Conservation (phyloP, 371 early-diverging fungal species). For the Syncephalastrum sp. region DNA sequence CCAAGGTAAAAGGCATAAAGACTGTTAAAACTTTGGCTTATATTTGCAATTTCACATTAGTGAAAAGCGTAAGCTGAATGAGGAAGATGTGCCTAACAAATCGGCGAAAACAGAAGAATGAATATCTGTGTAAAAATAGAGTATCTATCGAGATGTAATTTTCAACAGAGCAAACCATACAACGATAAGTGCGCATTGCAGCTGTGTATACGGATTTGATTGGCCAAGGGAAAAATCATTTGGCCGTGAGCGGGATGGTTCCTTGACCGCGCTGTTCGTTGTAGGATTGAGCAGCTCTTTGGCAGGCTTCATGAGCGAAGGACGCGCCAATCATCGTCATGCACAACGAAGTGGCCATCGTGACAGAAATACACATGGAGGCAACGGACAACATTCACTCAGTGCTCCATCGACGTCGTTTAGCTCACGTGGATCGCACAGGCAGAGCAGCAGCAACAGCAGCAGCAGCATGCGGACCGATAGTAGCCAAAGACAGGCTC, state of each 20-base stretch:
- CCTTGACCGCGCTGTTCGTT: conserved; percentile 15
- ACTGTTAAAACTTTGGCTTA: background rate
- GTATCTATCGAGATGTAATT: background rate
- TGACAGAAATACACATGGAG: conserved; percentile 3
- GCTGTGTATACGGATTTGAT: too few relatives aligned
- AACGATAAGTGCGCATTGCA: too few relatives aligned
- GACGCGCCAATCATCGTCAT: conserved; percentile 2
- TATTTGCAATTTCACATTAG: conserved; percentile 7
- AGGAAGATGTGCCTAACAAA: conserved; percentile 1
- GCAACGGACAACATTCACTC: background rate
- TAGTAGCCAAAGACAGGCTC: too few relatives aligned
- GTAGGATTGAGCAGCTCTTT: conserved; percentile 65
- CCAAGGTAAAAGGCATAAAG: conserved; percentile 6
- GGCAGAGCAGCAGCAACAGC: too few relatives aligned
- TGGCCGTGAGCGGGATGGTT: background rate
- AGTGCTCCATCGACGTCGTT: conserved; percentile 1
- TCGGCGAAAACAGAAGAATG: conserved; percentile 9
- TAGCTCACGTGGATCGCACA: too few relatives aligned
- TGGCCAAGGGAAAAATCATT: conserved; percentile 4
- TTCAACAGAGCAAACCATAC: too few relatives aligned
- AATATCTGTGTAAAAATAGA: background rate
- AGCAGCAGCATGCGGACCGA: too few relatives aligned
- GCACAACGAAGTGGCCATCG: conserved; percentile 53
- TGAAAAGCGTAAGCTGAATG: conserved; percentile 26
- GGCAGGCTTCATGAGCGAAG: conserved; percentile 37